Percentiles rank a stretch among this genome's conserved stretches.
Evolutionary conservation across 306 rosid genomes (phyloP).

Genomic region (Macrotyloma uniflorum): DNA sequence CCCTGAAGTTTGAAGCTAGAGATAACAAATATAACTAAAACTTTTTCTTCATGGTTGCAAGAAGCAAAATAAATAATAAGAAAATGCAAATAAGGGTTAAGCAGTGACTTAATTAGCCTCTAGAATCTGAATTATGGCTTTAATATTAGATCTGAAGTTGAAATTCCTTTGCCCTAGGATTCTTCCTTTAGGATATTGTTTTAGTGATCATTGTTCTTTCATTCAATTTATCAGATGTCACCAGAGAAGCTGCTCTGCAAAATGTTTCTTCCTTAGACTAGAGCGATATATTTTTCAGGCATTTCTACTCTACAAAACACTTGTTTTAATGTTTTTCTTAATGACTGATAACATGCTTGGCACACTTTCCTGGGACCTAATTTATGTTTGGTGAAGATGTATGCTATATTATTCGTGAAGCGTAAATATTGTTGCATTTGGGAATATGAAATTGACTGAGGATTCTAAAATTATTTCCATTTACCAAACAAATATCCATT

Average conservation of each 20-base stretch:
- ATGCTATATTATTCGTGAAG: not conserved
- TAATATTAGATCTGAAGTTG: not conserved
- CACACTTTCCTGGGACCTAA: not conserved
- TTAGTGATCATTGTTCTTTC: not conserved
- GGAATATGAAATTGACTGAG: not conserved
- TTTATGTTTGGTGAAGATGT: not conserved
- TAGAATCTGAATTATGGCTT: not conserved
- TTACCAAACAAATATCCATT: not conserved
- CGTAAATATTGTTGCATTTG: not conserved
- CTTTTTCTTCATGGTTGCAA: not conserved
- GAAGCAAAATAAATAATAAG: not conserved
- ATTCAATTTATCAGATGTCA: not conserved
- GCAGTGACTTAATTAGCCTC: not conserved
- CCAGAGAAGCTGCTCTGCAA: not conserved
- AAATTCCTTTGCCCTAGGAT: not conserved
- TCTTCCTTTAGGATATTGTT: not conserved
- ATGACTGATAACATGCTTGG: not conserved
- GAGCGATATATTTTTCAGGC: not conserved
- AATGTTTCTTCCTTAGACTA: not conserved
- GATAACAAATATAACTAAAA: slow-evolving; percentile 5
- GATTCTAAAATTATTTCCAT: not conserved
- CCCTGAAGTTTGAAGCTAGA: not conserved
- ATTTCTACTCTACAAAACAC: not conserved
- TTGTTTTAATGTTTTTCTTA: not conserved
- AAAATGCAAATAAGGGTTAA: not conserved